A percentile compares a stretch with the other conserved stretches of the same genome.
These are phyloP conservation scores for Blastocystis sp. DNA, from an alignment of 352 stramenopile species.

Conservation along the genomic window DNA sequence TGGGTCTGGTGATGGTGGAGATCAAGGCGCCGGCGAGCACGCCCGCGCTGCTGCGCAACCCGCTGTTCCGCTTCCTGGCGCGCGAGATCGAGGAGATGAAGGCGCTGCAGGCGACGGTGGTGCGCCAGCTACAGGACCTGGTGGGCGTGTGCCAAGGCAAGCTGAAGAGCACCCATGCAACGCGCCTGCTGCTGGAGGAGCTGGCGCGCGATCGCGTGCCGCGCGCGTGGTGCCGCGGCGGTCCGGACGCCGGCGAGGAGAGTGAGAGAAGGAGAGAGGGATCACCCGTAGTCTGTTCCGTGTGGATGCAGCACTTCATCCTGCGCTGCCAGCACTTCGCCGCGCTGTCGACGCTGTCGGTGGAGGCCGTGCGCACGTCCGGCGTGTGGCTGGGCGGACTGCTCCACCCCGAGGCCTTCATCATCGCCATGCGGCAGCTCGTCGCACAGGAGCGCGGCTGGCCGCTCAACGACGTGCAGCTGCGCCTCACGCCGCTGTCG, in stretches of 20 bases:
- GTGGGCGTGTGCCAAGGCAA: slow-evolving; percentile 1
- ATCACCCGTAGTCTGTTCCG: slow-evolving; percentile 42
- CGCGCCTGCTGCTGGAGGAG: slow-evolving; percentile 79
- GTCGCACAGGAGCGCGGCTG: slow-evolving; percentile 76
- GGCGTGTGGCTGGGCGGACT: slow-evolving; percentile 86
- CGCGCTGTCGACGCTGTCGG: slow-evolving; percentile 72
- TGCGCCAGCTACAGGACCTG: slow-evolving; percentile 15
- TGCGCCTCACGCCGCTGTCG: slow-evolving; percentile 16
- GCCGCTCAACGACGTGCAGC: slow-evolving; percentile 71
- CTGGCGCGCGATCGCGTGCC: slow-evolving; percentile 77
- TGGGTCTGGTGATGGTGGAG: slow-evolving; percentile 75
- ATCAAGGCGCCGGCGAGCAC: slow-evolving; percentile 75
- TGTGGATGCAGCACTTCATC: slow-evolving; percentile 83
- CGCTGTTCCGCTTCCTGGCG: slow-evolving; percentile 86
- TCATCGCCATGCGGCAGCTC: slow-evolving; percentile 85
- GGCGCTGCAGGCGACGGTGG: slow-evolving; percentile 6
- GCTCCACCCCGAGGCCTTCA: slow-evolving; percentile 86
- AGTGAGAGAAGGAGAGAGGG: background rate
- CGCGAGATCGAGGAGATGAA: slow-evolving; percentile 71
- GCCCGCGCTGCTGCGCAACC: slow-evolving; percentile 78
- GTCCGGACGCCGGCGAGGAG: background rate
- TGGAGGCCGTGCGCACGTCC: slow-evolving; percentile 48
- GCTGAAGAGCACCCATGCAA: slow-evolving; percentile 71
- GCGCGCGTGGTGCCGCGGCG: background rate
- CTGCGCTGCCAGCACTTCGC: slow-evolving; percentile 76